Percentiles rank a stretch among this genome's conserved stretches.
Conservation (phyloP, 2,329 filamentous ascomycete species). For the Aspergillus ochraceus region DNA sequence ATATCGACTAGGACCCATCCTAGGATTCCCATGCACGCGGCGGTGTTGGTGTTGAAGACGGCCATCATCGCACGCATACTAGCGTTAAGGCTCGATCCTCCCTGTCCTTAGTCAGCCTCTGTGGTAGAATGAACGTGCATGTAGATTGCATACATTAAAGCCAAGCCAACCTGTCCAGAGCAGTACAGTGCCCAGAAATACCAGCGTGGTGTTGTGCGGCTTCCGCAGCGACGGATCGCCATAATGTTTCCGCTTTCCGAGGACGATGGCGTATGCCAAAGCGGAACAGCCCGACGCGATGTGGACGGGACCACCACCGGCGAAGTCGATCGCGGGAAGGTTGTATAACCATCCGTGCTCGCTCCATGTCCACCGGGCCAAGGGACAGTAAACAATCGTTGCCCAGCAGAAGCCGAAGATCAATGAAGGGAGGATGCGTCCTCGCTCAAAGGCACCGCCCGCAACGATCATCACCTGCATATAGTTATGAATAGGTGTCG, state of each 20-base stretch:
- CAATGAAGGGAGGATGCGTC: slow-evolving; percentile 64
- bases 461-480: slow-evolving; percentile 63
- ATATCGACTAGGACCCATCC: slow-evolving; percentile 57
- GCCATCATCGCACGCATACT: slow-evolving; percentile 56
- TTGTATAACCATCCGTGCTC: slow-evolving; percentile 68
- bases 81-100: slow-evolving; percentile 55
- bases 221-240: slow-evolving; percentile 50
- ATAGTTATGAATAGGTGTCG: background rate
- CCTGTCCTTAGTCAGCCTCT: slow-evolving; percentile 24
- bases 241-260: slow-evolving; percentile 66
- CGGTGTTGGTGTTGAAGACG: slow-evolving; percentile 60
- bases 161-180: slow-evolving; percentile 56
- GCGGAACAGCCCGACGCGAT: slow-evolving; percentile 71
- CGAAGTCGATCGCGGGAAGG: slow-evolving; percentile 71
- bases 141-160: slow-evolving; percentile 48
- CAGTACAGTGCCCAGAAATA: slow-evolving; percentile 65
- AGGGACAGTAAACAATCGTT: slow-evolving; percentile 70
- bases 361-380: slow-evolving; percentile 80
- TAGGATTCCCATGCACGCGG: slow-evolving; percentile 55
- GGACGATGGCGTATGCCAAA: slow-evolving; percentile 71
- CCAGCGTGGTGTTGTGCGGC: slow-evolving; percentile 72
- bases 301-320: slow-evolving; percentile 73
- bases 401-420: slow-evolving; percentile 72
- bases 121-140: background rate
- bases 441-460: slow-evolving; percentile 63